Conservation (phyloP, 2,329 filamentous ascomycete genomes). For the Harringtonia aguacate region DNA sequence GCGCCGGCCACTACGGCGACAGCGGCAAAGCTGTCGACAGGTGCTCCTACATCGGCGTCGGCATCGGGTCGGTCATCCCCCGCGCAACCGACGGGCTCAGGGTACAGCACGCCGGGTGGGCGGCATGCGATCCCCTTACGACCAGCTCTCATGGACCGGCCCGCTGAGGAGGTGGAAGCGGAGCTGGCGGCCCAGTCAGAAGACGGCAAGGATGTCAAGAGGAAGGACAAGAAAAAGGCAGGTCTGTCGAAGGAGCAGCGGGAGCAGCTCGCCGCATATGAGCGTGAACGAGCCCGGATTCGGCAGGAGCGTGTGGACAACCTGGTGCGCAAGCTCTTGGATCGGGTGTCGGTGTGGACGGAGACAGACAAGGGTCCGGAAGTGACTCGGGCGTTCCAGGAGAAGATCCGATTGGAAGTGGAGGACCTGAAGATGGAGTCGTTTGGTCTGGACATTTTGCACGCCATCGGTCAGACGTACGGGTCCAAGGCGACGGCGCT, state of each 20-base stretch:
- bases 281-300: constrained; percentile 71
- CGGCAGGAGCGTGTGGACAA: constrained; percentile 81
- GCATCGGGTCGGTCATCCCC: constrained; percentile 1
- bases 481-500: constrained; percentile 77
- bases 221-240: constrained; percentile 51
- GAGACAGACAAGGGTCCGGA: constrained; percentile 86
- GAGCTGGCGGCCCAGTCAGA: constrained; percentile 59
- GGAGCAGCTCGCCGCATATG: constrained; percentile 81
- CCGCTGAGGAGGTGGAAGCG: constrained; percentile 65
- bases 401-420: constrained; percentile 88
- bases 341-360: constrained; percentile 89
- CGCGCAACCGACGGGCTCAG: constrained; percentile 24
- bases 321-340: constrained; percentile 72
- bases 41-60: not conserved
- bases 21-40: not conserved
- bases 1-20: not conserved
- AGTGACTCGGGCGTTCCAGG: constrained; percentile 81
- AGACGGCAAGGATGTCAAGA: constrained; percentile 63
- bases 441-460: constrained; percentile 90
- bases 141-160: constrained; percentile 75
- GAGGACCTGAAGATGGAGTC: constrained; percentile 99
- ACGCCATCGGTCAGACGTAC: constrained; percentile 90
- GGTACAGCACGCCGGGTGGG: constrained; percentile 25
- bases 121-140: constrained; percentile 57
- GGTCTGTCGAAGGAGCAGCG: constrained; percentile 84